Evolutionary conservation across 2,329 filamentous ascomycete species (phyloP).

Genomic region (Monosporascus sp.): DNA sequence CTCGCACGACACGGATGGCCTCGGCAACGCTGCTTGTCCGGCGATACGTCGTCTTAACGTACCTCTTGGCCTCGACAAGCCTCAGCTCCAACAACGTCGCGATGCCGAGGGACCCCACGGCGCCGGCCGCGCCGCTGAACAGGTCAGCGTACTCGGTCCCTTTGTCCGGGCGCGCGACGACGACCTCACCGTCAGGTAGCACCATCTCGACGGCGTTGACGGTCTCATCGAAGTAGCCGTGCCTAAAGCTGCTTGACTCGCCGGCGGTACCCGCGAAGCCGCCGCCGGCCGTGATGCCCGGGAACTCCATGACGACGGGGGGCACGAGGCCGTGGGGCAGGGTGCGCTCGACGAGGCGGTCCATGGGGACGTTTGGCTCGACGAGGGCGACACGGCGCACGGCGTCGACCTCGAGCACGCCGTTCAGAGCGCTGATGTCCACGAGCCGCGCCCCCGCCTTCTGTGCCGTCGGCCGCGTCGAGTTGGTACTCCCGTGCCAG

Average conservation of each 20-base stretch:
- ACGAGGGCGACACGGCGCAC: conserved; percentile 55
- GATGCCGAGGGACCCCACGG: conserved; percentile 63
- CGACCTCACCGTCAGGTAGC: conserved; percentile 59
- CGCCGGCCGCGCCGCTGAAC: conserved; percentile 60
- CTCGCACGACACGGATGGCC: conserved; percentile 42
- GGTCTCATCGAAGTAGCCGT: conserved; percentile 66
- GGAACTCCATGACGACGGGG: conserved; percentile 71
- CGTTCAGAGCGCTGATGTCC: conserved; percentile 59
- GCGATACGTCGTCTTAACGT: conserved; percentile 58
- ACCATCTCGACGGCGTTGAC: conserved; percentile 63
- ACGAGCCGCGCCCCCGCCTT: conserved; percentile 39
- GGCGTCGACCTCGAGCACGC: conserved; percentile 59
- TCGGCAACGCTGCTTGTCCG: conserved; percentile 43
- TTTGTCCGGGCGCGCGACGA: conserved; percentile 37
- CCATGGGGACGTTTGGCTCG: conserved; percentile 73
- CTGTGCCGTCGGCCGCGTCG: conserved; percentile 51
- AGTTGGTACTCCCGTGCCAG: conserved; percentile 73
- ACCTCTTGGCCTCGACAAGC: conserved; percentile 54
- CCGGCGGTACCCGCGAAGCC: conserved; percentile 67
- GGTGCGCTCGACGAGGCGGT: conserved; percentile 60
- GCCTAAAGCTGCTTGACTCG: conserved; percentile 63
- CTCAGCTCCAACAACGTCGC: conserved; percentile 62
- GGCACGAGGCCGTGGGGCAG: conserved; percentile 61
- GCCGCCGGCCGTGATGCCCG: conserved; percentile 68
- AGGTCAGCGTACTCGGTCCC: conserved; percentile 41